These are phyloP conservation scores for Fusarium sp. DNA, from an alignment of 2,329 filamentous ascomycete genomes.

Conservation along the genomic window DNA sequence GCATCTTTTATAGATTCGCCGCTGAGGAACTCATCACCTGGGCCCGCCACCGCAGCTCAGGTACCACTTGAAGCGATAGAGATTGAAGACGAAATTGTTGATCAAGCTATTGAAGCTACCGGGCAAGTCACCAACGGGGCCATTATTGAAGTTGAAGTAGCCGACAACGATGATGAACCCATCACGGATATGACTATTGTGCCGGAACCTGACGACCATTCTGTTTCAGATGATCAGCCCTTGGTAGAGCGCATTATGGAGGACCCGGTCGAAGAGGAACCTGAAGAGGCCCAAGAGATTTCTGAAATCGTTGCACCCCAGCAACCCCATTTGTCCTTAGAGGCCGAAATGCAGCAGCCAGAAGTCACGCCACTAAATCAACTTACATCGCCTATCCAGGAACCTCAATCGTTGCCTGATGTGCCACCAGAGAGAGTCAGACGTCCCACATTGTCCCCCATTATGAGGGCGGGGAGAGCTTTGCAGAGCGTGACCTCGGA, in stretches of 20 bases:
- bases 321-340: conserved; percentile 11
- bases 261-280: conserved; percentile 16
- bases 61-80: conserved; percentile 20
- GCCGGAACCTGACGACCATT: conserved; percentile 1
- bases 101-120: neutral
- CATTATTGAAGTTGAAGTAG: conserved; percentile 12
- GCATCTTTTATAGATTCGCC: conserved; percentile 12
- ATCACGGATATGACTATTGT: conserved; percentile 17
- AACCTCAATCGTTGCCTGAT: conserved; percentile 46
- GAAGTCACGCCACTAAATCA: conserved; percentile 50
- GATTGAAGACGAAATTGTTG: conserved; percentile 12
- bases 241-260: conserved; percentile 24
- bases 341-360: conserved; percentile 18
- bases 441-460: conserved; percentile 62
- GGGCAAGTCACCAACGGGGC: neutral
- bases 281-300: conserved; percentile 8
- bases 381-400: conserved; percentile 49
- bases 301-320: conserved; percentile 17
- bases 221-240: neutral
- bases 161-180: neutral
- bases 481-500: conserved; percentile 67
- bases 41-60: neutral
- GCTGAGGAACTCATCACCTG: neutral
- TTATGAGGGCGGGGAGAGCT: conserved; percentile 64
- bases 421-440: conserved; percentile 39